Conservation (phyloP, 2,329 filamentous ascomycete species). For the Colletotrichum sp. region DNA sequence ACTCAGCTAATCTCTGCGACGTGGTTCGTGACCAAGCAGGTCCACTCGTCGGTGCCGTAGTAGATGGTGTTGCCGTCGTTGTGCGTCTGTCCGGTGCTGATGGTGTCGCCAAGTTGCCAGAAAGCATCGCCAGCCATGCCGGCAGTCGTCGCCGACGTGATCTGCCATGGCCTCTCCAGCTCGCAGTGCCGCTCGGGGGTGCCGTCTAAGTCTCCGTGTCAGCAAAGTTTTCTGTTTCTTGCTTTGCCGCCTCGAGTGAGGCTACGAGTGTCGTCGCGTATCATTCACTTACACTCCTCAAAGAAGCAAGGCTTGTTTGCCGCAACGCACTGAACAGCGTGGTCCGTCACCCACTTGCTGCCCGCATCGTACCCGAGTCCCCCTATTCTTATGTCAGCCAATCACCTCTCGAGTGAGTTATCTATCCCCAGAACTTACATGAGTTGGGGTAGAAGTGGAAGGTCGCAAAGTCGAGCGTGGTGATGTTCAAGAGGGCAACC, state of each 20-base stretch:
- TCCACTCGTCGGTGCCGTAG: constrained; percentile 43
- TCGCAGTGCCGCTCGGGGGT: constrained; percentile 29
- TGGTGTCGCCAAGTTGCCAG: constrained; percentile 45
- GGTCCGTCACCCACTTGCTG: constrained; percentile 27
- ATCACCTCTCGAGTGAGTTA: not conserved
- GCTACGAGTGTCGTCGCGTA: not conserved
- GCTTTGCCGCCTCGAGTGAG: not conserved
- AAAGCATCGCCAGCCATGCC: constrained; percentile 42
- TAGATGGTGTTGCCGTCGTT: constrained; percentile 53
- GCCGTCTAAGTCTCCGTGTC: constrained; percentile 24
- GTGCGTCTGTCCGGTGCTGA: constrained; percentile 45
- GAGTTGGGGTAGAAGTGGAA: constrained; percentile 35
- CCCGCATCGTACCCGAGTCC: constrained; percentile 15
- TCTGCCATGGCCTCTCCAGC: constrained; percentile 55
- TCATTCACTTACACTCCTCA: constrained; percentile 35
- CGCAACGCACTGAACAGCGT: constrained; percentile 30
- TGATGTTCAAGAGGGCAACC: constrained; percentile 53
- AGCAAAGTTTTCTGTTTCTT: not conserved
- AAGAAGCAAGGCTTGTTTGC: constrained; percentile 35
- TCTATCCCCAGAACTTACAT: constrained; percentile 22
- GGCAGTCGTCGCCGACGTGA: constrained; percentile 31
- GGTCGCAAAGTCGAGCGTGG: constrained; percentile 54
- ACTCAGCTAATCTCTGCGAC: constrained; percentile 27
- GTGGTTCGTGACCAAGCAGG: constrained; percentile 50
- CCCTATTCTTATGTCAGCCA: constrained; percentile 3